Evolutionary conservation across 768 basidiomycete genomes (phyloP).

Genomic region (Tubosaeta brunneosetosa): DNA sequence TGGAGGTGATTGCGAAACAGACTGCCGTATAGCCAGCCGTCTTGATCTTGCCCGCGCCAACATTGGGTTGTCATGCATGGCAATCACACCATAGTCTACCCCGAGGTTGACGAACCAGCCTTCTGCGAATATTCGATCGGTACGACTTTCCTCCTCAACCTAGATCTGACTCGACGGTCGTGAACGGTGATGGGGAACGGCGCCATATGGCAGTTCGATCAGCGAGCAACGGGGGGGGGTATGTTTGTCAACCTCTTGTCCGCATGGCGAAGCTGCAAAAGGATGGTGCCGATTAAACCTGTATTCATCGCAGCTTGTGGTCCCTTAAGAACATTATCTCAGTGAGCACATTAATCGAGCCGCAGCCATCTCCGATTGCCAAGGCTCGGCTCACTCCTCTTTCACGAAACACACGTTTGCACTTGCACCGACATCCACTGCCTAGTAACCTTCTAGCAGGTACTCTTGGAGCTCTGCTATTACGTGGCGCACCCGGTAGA

Average conservation of each 20-base stretch:
- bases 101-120: constrained; percentile 8
- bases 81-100: background rate
- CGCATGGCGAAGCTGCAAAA: constrained; percentile 3
- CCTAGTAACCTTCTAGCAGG: too few species aligned
- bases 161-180: constrained; percentile 57
- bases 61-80: background rate
- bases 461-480: too few species aligned
- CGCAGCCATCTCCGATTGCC: background rate
- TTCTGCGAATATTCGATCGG: constrained; percentile 2
- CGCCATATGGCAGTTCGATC: background rate
- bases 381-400: too few species aligned
- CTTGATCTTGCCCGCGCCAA: background rate
- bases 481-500: too few species aligned
- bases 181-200: constrained; percentile 61
- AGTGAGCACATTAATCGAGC: background rate
- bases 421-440: too few species aligned
- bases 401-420: too few species aligned
- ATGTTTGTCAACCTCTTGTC: constrained; percentile 26
- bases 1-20: constrained; percentile 12
- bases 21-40: background rate
- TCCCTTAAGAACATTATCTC: background rate
- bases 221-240: constrained; percentile 43
- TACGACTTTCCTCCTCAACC: constrained; percentile 34
- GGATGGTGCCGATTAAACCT: background rate
- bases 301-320: background rate